phyloP scores from a whole-genome alignment of 1,139 yeast genomes.

The Taphrina pruni region DNA sequence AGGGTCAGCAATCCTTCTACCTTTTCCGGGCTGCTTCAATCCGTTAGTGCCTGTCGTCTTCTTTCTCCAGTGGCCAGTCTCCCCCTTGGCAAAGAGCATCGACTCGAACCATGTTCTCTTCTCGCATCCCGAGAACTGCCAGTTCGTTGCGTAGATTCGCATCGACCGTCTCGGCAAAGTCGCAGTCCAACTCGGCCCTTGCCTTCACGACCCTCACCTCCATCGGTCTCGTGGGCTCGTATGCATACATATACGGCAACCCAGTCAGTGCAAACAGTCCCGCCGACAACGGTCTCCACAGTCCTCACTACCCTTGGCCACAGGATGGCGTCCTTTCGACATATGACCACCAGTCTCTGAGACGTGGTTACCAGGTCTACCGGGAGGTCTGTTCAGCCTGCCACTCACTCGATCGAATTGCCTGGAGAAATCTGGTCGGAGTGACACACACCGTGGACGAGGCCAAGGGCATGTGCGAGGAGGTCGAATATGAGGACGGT shows the following conservation, averaged over 20 bases:
- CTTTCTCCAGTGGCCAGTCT: background rate
- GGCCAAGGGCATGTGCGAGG: constrained; percentile 93
- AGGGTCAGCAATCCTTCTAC: background rate
- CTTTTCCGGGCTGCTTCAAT: background rate
- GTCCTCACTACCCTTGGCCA: constrained; percentile 92
- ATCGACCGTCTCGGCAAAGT: constrained; percentile 42
- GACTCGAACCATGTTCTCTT: constrained; percentile 31
- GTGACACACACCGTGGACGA: constrained; percentile 91
- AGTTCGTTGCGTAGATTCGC: constrained; percentile 40
- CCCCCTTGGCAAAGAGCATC: background rate
- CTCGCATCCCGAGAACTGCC: constrained; percentile 37
- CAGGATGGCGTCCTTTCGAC: constrained; percentile 87
- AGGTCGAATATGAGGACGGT: constrained; percentile 97
- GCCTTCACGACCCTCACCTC: constrained; percentile 47
- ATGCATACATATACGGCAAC: constrained; percentile 70
- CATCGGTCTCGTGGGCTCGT: constrained; percentile 50
- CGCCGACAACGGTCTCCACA: constrained; percentile 98
- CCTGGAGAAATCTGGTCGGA: constrained; percentile 98
- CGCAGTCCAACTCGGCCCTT: constrained; percentile 45
- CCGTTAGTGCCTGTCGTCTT: background rate
- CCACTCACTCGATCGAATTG: constrained; percentile 90
- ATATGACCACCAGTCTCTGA: constrained; percentile 77
- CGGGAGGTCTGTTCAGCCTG: constrained; percentile 99
- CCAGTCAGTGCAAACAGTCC: constrained; percentile 97
- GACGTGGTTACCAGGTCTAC: constrained; percentile 99